Base-by-base conservation (phyloP, 345 rosid genomes). In the Microcos paniculata region DNA sequence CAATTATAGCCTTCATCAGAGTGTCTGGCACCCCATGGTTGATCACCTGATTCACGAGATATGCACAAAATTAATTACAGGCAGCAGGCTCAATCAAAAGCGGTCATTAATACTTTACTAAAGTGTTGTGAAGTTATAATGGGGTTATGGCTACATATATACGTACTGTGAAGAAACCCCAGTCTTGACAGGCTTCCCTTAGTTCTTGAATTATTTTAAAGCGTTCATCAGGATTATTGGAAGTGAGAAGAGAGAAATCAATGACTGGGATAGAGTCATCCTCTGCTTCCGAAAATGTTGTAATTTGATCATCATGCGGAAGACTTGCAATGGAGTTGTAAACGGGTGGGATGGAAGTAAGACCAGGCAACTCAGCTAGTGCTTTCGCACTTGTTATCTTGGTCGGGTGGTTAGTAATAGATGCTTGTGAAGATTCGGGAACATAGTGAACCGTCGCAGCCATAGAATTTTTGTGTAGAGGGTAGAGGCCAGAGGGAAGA, bases 111-210 rank as follows among this genome's bases (percentile, higher is more conserved):
- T n/a, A n/a, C n/a, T n/a, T n/a, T n/a, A n/a, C n/a, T n/a, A n/a
- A n/a, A n/a, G n/a, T n/a, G n/a, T n/a, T n/a, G n/a, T n/a, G 1
- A 70, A 8, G 18, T 10, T 7, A 7, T 21, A 45, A 1, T 7
- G 8, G n/a, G n/a, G n/a, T 1, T 5, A 0, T 4, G 19, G 2
- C 9, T 8, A 42, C 12, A 46, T 15, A 48, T 14, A 3, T 5
- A 46, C 9, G 11, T 82, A 86, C 92, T 90, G 77, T 80, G 82
- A 89, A 89, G 83, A 89, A 85, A 30, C 92, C 92, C 92, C 87
- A 89, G 9, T 86, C 86, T 24, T 70, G 80, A 40, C 94, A 90
- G 59, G 91, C 94, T 62, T 78, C 80, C 55, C 81, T 86, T 9
- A 90, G 84, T 3, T 86, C 78, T 8, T 51, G 78, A 70, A 88